Evolutionary conservation across 2,329 filamentous ascomycete genomes (phyloP), one percentile per base, ranked within the genome.

Genomic region (Zymoseptoria ardabiliae): DNA sequence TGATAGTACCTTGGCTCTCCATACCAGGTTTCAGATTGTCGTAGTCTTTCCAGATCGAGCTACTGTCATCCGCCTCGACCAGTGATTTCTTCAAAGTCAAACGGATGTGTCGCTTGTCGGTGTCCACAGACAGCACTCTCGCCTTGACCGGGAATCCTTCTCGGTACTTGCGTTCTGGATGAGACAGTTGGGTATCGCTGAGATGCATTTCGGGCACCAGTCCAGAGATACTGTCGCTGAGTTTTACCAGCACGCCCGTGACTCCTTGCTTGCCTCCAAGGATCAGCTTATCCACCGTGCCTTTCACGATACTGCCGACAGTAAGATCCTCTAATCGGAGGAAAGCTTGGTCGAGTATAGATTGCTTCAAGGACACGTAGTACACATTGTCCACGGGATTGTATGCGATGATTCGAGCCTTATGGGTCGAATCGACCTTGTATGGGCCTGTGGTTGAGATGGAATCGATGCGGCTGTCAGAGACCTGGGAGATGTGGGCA

Each of bases 131-230:
- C 25, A 99, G 77, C 23, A 99, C 90, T 61, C 93, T 84, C 20
- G 89, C 89, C 66, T 90, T 96, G 63, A 99, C 86, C 56, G 87
- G 84, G 74, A 90, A 84, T 1, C 91, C 91, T 72, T 93, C 90
- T 61, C 89, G 85, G 76, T 97, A 99, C 72, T 97, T 97, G 79
- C 93, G 95, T 74, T 99, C 94, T 0, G 94, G 94, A 69, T 97
- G 89, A 70, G 94, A 89, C 22, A 99, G 79, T 61, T 85, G 85
- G 13, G 94, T 83, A 72, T 99, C 95, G 52, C 94, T 88, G 67
- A 99, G 80, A 71, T 99, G 95, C 71, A 87, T 86, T 69, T 93
- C 89, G 3, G 91, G 84, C 2, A 97, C 91, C 59, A 96, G 82
- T n/a, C 91, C 94, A 55, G 85, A 87, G 65, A 99, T 91, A 52